phyloP scores from a whole-genome alignment of 2,329 filamentous ascomycete species.

The Rhexocercosporidium sp. region DNA sequence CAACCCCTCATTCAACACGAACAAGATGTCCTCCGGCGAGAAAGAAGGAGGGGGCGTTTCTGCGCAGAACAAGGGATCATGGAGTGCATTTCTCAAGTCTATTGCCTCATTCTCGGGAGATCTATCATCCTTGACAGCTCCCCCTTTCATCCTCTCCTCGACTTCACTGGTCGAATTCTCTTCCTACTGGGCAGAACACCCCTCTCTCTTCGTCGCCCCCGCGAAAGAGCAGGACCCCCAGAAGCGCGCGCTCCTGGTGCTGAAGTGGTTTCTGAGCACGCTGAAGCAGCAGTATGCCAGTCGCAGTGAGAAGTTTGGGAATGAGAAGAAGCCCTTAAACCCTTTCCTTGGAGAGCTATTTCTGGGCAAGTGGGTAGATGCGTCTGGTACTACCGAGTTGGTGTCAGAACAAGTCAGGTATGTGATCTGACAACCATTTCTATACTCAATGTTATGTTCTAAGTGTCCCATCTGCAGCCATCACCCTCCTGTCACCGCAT shows the following conservation, averaged over 20 bases:
- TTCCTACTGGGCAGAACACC: constrained; percentile 83
- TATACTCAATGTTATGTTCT: background rate
- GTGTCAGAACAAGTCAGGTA: constrained; percentile 92
- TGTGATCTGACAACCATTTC: constrained; percentile 15
- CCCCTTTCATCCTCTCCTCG: constrained; percentile 80
- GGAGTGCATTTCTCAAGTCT: constrained; percentile 53
- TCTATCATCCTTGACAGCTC: constrained; percentile 79
- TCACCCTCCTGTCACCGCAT: constrained; percentile 93
- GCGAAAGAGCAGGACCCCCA: constrained; percentile 78
- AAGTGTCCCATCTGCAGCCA: constrained; percentile 56
- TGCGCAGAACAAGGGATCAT: constrained; percentile 40
- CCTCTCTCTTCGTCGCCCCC: constrained; percentile 79
- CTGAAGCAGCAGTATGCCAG: constrained; percentile 83
- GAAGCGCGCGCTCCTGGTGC: constrained; percentile 83
- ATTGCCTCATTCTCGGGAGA: constrained; percentile 85
- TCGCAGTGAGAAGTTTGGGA: constrained; percentile 79
- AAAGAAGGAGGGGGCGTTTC: constrained; percentile 40
- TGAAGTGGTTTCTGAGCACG: constrained; percentile 95
- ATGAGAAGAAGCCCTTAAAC: constrained; percentile 97
- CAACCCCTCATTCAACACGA: background rate
- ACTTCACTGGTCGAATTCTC: constrained; percentile 82
- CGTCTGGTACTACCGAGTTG: constrained; percentile 80
- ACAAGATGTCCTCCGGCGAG: constrained; percentile 39
- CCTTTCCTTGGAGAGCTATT: constrained; percentile 96
- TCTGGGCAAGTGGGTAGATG: constrained; percentile 86